Evolutionary conservation across 2,329 filamentous ascomycete genomes (phyloP), one percentile per base, ranked within the genome.

Genomic region (Raffaelea albimanens): DNA sequence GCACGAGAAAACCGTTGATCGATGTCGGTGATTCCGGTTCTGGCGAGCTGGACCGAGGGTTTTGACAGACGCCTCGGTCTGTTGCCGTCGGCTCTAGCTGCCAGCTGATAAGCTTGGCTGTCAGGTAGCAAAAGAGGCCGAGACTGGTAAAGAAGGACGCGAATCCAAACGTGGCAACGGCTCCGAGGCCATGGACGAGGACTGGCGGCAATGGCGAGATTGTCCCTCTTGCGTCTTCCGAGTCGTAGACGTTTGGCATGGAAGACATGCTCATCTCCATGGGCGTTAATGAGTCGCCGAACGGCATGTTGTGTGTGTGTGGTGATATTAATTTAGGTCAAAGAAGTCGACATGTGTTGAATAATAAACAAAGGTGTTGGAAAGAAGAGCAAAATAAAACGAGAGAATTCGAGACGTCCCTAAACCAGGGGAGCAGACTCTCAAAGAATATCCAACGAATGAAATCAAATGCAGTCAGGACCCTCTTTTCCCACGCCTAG

Each of bases 81-180:
- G 47, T 25, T 43, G 46, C 53, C n/a, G 43, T 49, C 20, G 53
- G 53, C 8, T 54, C 56, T 1, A 63, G 44, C 29, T 60, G 60
- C 66, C 66, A 68, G 40, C 50, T 52, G 20, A 63, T 36, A 33
- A 68, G 53, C 53, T 66, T 66, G 52, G 59, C 63, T 1, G 58
- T 61, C 19, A 69, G 55, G 46, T 61, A 66, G 25, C 54, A 20
- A 25, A 67, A 59, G 5, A 68, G 53, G n/a, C 54, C 48, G 2
- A 60, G 40, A 9, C 58, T 59, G 11, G 63, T 57, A 11, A 67
- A 40, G 52, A 68, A 67, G 25, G 66, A 68, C 14, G 62, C 47
- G 29, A 66, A 58, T 40, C 60, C 64, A 47, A 66, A 62, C 21
- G 61, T 56, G 38, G 60, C 57, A 29, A 69, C 63, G n/a, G 63